Evolutionary conservation across 2,329 filamentous ascomycete genomes (phyloP).

Genomic region (Camptophora hylomeconis): DNA sequence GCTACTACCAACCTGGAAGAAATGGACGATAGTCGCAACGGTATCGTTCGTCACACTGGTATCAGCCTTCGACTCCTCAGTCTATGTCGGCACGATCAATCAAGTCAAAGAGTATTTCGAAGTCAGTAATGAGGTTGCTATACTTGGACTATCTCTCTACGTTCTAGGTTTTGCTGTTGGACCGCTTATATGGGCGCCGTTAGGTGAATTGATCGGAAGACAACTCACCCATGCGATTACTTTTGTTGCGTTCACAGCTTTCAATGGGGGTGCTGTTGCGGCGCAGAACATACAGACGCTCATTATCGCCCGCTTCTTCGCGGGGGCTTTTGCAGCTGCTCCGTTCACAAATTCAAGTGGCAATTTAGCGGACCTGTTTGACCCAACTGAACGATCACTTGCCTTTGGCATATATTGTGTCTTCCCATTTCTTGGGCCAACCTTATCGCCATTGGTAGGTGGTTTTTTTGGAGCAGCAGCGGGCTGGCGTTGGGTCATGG

Average conservation of each 20-base stretch:
- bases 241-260: slow-evolving; percentile 49
- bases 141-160: slow-evolving; percentile 36
- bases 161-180: slow-evolving; percentile 45
- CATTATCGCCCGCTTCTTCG: slow-evolving; percentile 52
- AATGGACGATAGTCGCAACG: slow-evolving; percentile 27
- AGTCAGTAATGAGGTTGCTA: slow-evolving; percentile 32
- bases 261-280: slow-evolving; percentile 50
- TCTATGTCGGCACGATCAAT: slow-evolving; percentile 45
- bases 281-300: slow-evolving; percentile 55
- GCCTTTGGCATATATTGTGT: slow-evolving; percentile 51
- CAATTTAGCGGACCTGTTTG: slow-evolving; percentile 53
- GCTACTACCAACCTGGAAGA: slow-evolving; percentile 21
- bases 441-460: slow-evolving; percentile 42
- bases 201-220: slow-evolving; percentile 19
- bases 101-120: slow-evolving; percentile 39
- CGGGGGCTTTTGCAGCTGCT: slow-evolving; percentile 24
- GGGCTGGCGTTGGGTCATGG: slow-evolving; percentile 58
- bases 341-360: slow-evolving; percentile 58
- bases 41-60: slow-evolving; percentile 44
- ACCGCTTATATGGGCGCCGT: slow-evolving; percentile 37
- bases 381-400: slow-evolving; percentile 45
- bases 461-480: slow-evolving; percentile 16
- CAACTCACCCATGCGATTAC: slow-evolving; percentile 40
- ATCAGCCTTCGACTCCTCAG: slow-evolving; percentile 36
- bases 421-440: slow-evolving; percentile 37